Evolutionary conservation across 2,329 filamentous ascomycete species (phyloP).

Genomic region (Aspergillus sp.): DNA sequence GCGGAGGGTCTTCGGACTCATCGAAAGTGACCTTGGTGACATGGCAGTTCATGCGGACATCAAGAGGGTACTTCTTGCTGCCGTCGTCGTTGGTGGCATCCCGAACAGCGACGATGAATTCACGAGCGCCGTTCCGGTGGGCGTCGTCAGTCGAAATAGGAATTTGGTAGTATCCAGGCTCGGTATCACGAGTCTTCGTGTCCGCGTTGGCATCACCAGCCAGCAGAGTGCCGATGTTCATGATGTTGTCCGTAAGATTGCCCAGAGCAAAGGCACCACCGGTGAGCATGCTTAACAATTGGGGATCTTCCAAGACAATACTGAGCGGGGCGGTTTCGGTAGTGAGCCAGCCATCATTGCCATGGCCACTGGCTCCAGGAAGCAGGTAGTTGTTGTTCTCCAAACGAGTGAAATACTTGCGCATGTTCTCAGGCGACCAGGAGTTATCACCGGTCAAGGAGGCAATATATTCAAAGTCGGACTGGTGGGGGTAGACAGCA

Average conservation of each 20-base stretch:
- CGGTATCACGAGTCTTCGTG: conserved; percentile 39
- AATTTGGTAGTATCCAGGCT: conserved; percentile 51
- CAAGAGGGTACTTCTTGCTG: conserved; percentile 46
- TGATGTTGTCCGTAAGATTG: conserved; percentile 35
- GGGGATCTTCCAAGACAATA: conserved; percentile 46
- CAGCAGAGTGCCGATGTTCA: conserved; percentile 42
- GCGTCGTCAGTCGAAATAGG: conserved; percentile 42
- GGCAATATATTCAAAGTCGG: conserved; percentile 55
- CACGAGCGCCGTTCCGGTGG: conserved; percentile 32
- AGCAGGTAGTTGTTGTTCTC: conserved; percentile 50
- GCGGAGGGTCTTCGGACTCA: conserved; percentile 28
- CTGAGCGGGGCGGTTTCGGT: conserved; percentile 33
- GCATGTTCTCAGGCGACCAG: conserved; percentile 54
- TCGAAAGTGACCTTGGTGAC: conserved; percentile 44
- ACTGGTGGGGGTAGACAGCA: conserved; percentile 51
- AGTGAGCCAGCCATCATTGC: conserved; percentile 21
- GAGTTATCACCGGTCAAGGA: conserved; percentile 54
- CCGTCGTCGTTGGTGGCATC: conserved; percentile 19
- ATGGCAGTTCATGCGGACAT: conserved; percentile 45
- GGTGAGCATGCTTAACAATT: conserved; percentile 48
- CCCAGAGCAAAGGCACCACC: conserved; percentile 50
- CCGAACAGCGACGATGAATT: conserved; percentile 29
- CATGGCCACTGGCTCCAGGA: conserved; percentile 40
- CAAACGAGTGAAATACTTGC: conserved; percentile 48
- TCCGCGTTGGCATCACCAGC: conserved; percentile 49